These are phyloP conservation scores for Dactylellina cionopaga DNA, from an alignment of 2,329 filamentous ascomycete genomes.

Conservation along the genomic window DNA sequence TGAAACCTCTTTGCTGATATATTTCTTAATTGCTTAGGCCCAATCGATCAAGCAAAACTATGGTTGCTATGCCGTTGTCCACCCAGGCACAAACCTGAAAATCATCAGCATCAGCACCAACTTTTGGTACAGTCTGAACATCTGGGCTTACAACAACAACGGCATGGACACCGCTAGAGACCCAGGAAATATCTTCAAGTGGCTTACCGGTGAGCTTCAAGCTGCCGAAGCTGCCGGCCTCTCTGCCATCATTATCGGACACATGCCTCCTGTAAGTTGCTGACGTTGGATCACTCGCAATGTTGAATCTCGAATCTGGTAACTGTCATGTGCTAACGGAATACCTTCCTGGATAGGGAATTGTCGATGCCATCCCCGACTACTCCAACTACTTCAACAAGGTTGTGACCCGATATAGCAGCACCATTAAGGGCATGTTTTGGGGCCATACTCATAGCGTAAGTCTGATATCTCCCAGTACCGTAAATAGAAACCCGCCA, in stretches of 20 bases:
- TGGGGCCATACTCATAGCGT: conserved; percentile 54
- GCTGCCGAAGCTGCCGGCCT: conserved; percentile 66
- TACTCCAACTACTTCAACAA: conserved; percentile 67
- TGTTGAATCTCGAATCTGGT: conserved; percentile 1
- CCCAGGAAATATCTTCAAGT: conserved; percentile 63
- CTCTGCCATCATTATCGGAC: conserved; percentile 69
- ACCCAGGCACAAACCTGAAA: conserved; percentile 65
- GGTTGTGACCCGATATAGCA: conserved; percentile 67
- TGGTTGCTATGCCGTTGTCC: conserved; percentile 64
- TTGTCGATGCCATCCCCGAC: conserved; percentile 66
- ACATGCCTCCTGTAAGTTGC: conserved; percentile 66
- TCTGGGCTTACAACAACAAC: conserved; percentile 66
- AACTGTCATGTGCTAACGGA: conserved; percentile 8
- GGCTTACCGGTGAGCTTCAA: conserved; percentile 67
- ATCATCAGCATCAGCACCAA: conserved; percentile 71
- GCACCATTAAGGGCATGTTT: conserved; percentile 64
- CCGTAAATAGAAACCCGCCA: neutral
- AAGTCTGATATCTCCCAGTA: conserved; percentile 59
- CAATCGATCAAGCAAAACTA: conserved; percentile 56
- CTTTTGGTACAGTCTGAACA: conserved; percentile 70
- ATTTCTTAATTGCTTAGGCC: conserved; percentile 2
- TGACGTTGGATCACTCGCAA: neutral
- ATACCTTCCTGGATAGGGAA: conserved; percentile 39
- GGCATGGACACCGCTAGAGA: conserved; percentile 66
- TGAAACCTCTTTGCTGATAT: neutral